phyloP scores from a whole-genome alignment of 2,329 filamentous ascomycete species.

The Parasarocladium wereldwijsianum region DNA sequence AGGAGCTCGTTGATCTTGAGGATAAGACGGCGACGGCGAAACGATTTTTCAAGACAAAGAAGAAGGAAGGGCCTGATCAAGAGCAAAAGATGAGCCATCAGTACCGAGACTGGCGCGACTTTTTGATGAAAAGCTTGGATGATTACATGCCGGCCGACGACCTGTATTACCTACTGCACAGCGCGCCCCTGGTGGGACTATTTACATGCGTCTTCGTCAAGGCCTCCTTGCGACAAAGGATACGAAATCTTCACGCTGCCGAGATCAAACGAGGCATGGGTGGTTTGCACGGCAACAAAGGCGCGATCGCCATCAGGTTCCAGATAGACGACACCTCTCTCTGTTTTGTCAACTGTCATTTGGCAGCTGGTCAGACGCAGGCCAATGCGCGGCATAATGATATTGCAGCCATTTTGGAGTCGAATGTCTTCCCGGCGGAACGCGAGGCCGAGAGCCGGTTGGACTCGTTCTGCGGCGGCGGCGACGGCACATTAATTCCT shows the following conservation, averaged over 20 bases:
- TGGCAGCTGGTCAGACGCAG: slow-evolving; percentile 84
- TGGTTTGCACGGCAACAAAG: slow-evolving; percentile 91
- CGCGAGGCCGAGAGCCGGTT: slow-evolving; percentile 50
- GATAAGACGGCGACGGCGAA: slow-evolving; percentile 97
- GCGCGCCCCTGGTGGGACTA: slow-evolving; percentile 73
- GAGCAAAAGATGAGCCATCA: slow-evolving; percentile 86
- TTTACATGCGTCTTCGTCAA: slow-evolving; percentile 96
- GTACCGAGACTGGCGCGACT: slow-evolving; percentile 92
- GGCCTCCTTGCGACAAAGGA: slow-evolving; percentile 57
- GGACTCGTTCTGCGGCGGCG: slow-evolving; percentile 78
- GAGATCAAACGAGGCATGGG: slow-evolving; percentile 96
- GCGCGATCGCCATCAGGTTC: slow-evolving; percentile 83
- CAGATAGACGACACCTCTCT: slow-evolving; percentile 84
- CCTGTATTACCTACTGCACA: slow-evolving; percentile 75
- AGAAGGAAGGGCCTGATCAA: slow-evolving; percentile 63
- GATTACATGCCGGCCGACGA: slow-evolving; percentile 66
- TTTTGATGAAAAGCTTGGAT: slow-evolving; percentile 67
- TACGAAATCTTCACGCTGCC: slow-evolving; percentile 61
- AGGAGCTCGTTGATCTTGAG: slow-evolving; percentile 95
- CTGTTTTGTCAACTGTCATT: slow-evolving; percentile 94
- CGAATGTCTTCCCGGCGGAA: slow-evolving; percentile 57
- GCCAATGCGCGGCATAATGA: slow-evolving; percentile 88
- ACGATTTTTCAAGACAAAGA: slow-evolving; percentile 79
- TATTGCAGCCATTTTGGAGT: slow-evolving; percentile 76
- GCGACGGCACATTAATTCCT: slow-evolving; percentile 85